Percentiles rank a stretch among this genome's conserved stretches.
Evolutionary conservation across 352 stramenopile genomes (phyloP).

Genomic region (Phytophthora colocasiae): DNA sequence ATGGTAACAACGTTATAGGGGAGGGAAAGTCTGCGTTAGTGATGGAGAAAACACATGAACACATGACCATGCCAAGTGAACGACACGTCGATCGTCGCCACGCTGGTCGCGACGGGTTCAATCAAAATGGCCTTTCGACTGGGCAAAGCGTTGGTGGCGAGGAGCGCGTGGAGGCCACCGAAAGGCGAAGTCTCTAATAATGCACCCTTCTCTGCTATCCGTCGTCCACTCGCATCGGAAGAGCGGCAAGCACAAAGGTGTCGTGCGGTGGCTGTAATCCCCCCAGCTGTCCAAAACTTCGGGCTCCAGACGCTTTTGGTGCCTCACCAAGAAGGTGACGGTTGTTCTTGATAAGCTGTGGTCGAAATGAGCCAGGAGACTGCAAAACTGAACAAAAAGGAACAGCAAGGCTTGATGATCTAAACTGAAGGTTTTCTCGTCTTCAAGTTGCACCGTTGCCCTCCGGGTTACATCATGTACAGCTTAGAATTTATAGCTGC

Average conservation of each 20-base stretch:
- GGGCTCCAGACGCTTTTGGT: neutral
- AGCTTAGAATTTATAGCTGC: too few relatives aligned
- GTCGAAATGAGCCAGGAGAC: neutral
- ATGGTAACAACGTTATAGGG: too few relatives aligned
- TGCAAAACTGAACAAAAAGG: too few relatives aligned
- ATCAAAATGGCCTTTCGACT: conserved; percentile 11
- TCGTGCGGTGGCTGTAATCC: conserved; percentile 6
- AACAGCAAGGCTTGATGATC: too few relatives aligned
- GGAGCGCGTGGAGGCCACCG: conserved; percentile 7
- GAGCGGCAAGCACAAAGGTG: conserved; percentile 8
- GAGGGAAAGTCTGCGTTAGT: too few relatives aligned
- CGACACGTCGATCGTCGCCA: conserved; percentile 15
- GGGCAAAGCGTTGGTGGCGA: conserved; percentile 3
- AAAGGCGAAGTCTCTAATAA: conserved; percentile 16
- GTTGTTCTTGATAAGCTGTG: neutral
- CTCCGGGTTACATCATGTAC: too few relatives aligned
- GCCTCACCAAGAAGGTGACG: conserved; percentile 5
- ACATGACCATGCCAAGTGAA: conserved; percentile 9
- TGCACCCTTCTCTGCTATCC: conserved; percentile 17
- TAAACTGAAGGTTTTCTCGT: too few relatives aligned
- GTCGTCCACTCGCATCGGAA: conserved; percentile 26
- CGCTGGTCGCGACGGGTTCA: conserved; percentile 19
- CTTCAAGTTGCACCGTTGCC: too few relatives aligned
- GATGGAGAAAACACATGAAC: conserved; percentile 8
- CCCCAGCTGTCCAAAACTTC: conserved; percentile 11